Base-by-base conservation (phyloP, 1,284 basidiomycete genomes). In the Cryptococcus sp. region DNA sequence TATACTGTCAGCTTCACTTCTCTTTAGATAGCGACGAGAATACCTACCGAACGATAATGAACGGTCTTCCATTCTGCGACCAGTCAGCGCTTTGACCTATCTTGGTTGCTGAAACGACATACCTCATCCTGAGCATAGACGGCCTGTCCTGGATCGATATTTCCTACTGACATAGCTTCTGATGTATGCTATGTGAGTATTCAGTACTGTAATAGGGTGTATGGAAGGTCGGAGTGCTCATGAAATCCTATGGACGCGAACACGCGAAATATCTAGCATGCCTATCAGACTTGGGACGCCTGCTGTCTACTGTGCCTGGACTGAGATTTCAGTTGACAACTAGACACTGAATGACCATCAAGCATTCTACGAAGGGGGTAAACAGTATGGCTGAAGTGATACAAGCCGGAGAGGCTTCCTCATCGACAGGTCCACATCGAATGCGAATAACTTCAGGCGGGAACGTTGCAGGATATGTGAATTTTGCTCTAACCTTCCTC, bases 121-220 rank as follows among this genome's bases (percentile, higher is more conserved):
- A 91, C 91, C 82, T 94, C 91, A 76, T 94, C 91, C 19, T 88
- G 91, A 47, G 91, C 83, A 71, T 93, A 94, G 48, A 92, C 84
- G 48, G 90, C 89, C 54, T 82, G 72, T 40, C 75, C 74, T 46
- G 75, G 72, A 49, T 70, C 66, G 59, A 76, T 76, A 50, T 73
- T 63, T 49, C 64, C 65, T 52, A 72, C 62, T 42, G 70, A 73
- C 72, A 73, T 72, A 40, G 28, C 58, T 13, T n/a, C 31, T 41
- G 32, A 21, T 32, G 50, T 42, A 21, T 43, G 21, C 24, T 4
- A 34, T 19, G n/a, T n/a, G n/a, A n/a, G n/a, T n/a, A n/a, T n/a
- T n/a, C n/a, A n/a, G n/a, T n/a, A n/a, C 10, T 36, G n/a, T 36
- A 36, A n/a, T 10, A 36, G 34, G n/a, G 34, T 36, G 34, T 42